Evolutionary conservation across 176 grass and related monocot genomes (phyloP).

Genomic region (Luzula sylvatica): DNA sequence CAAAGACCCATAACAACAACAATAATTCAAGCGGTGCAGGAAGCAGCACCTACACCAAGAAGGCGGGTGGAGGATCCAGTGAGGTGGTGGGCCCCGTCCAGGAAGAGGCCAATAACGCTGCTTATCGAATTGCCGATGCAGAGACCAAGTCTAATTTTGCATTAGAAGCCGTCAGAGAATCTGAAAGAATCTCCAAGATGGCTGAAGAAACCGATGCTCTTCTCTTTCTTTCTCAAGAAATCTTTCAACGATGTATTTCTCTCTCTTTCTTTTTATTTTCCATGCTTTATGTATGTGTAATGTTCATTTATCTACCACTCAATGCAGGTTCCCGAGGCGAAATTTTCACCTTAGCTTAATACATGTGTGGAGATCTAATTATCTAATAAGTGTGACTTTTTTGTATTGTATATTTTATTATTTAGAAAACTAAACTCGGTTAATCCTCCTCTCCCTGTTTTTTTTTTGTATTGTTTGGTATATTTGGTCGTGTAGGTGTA

Average conservation of each 20-base stretch:
- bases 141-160: conserved; percentile 76
- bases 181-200: conserved; percentile 59
- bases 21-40: background rate
- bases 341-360: conserved; percentile 9
- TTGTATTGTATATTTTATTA: no score
- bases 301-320: background rate
- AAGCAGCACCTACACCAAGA: conserved; percentile 25
- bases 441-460: no score
- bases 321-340: conserved; percentile 19
- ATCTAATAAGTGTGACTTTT: no score
- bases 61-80: conserved; percentile 15
- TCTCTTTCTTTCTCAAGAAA: no score
- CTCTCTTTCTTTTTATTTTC: conserved; percentile 6
- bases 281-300: background rate
- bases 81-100: conserved; percentile 20
- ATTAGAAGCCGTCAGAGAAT: conserved; percentile 60
- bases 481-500: no score
- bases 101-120: conserved; percentile 47
- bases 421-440: no score
- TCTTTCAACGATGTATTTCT: conserved; percentile 56
- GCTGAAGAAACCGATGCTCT: conserved; percentile 57
- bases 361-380: conserved; percentile 1
- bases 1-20: background rate
- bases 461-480: no score
- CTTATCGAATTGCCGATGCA: conserved; percentile 59